Percentiles rank a stretch among this genome's conserved stretches.
phyloP scores from a whole-genome alignment of 139 green algal genomes.

The Closterium sp. region DNA sequence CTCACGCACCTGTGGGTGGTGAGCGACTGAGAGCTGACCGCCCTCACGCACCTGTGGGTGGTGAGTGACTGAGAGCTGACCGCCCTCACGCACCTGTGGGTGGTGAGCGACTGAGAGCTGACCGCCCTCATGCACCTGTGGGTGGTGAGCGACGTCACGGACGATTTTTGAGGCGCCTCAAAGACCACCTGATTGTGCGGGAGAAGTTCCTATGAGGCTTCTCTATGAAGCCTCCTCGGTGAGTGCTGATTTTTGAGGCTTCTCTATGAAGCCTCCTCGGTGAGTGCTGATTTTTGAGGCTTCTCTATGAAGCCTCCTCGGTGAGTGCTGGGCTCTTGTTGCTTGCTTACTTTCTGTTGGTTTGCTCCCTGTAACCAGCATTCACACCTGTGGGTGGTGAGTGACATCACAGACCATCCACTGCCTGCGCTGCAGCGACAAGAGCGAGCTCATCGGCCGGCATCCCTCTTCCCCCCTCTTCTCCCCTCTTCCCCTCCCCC shows the following conservation, averaged over 20 bases:
- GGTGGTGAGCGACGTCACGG: slow-evolving; percentile 15
- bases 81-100: slow-evolving; percentile 16
- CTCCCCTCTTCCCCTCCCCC: too few relatives aligned
- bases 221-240: slow-evolving; percentile 29
- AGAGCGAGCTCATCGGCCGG: background rate
- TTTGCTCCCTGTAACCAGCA: too few relatives aligned
- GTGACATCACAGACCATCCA: too few relatives aligned
- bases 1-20: too few relatives aligned
- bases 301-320: slow-evolving; percentile 26
- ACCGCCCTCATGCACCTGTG: too few relatives aligned
- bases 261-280: slow-evolving; percentile 24
- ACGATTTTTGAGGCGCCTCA: too few relatives aligned
- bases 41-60: too few relatives aligned
- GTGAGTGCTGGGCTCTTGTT: background rate
- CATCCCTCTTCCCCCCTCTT: background rate
- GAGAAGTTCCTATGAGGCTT: slow-evolving; percentile 28
- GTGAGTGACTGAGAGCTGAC: too few relatives aligned
- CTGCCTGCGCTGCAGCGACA: background rate
- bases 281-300: background rate
- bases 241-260: slow-evolving; percentile 20
- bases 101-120: slow-evolving; percentile 8
- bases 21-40: too few relatives aligned
- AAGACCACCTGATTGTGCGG: background rate
- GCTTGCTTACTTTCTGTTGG: too few relatives aligned
- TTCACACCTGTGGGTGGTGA: too few relatives aligned